Conservation (phyloP, 176 grass and related monocot genomes). For the Aechmea fasciata region DNA sequence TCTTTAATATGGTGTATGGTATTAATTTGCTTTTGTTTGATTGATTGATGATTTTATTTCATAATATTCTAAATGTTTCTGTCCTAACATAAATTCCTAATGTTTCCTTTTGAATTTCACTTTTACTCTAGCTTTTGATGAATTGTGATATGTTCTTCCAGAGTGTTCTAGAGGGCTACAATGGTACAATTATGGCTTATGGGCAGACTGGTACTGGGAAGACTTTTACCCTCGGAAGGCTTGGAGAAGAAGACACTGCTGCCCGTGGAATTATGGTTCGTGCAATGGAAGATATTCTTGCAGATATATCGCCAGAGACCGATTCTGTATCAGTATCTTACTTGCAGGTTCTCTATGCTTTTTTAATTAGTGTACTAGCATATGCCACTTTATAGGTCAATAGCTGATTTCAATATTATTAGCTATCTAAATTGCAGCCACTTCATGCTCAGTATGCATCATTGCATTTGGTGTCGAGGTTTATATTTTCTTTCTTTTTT, state of each 20-base stretch:
- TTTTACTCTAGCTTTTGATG: not conserved
- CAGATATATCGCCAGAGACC: conserved; percentile 57
- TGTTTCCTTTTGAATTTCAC: conserved; percentile 10
- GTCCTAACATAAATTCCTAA: not conserved
- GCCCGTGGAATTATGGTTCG: conserved; percentile 96
- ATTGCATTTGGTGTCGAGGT: not conserved
- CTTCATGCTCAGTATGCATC: not conserved
- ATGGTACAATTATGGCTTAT: conserved; percentile 99
- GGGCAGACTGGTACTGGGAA: conserved; percentile 99
- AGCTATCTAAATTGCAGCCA: not conserved
- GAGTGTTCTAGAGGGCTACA: conserved; percentile 98
- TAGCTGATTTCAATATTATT: not conserved
- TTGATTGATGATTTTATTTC: not conserved
- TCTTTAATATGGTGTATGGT: not conserved
- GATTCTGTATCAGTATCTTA: conserved; percentile 90
- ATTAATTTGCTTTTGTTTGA: not conserved
- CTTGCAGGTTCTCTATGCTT: conserved; percentile 58
- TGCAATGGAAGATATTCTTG: conserved; percentile 97
- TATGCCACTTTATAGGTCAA: not conserved
- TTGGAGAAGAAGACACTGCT: conserved; percentile 95
- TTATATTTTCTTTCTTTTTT: conserved; percentile 10
- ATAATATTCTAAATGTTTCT: not conserved
- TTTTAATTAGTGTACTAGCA: not conserved
- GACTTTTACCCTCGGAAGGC: conserved; percentile 96
- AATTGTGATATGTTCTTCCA: conserved; percentile 28